phyloP scores from a whole-genome alignment of 2,329 filamentous ascomycete genomes.

The Falciphora oryzae region DNA sequence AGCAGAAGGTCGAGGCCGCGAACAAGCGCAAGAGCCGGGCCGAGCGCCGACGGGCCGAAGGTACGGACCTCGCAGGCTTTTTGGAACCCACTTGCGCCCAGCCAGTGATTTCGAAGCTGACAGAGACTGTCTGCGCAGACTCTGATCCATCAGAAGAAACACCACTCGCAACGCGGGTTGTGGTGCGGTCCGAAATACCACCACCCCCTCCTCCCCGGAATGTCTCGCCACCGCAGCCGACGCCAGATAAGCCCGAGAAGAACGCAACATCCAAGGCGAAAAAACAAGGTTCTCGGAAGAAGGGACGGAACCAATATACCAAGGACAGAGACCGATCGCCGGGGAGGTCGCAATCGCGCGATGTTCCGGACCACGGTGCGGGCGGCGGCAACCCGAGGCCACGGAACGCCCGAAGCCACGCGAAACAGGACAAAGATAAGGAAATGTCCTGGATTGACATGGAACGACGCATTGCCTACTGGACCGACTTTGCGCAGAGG shows the following conservation, averaged over 20 bases:
- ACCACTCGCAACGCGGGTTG: conserved; percentile 40
- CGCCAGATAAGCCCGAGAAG: conserved; percentile 39
- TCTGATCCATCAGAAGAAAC: conserved; percentile 67
- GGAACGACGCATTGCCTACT: conserved; percentile 8
- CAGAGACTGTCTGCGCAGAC: conserved; percentile 39
- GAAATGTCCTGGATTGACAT: conserved; percentile 9
- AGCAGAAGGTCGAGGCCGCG: conserved; percentile 65
- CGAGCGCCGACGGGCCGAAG: conserved; percentile 75
- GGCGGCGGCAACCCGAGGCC: conserved; percentile 42
- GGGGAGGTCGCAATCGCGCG: conserved; percentile 44
- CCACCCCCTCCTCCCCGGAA: conserved; percentile 16
- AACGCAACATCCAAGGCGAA: conserved; percentile 51
- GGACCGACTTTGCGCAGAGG: conserved; percentile 9
- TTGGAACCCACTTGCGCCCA: background rate
- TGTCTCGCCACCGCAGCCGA: conserved; percentile 26
- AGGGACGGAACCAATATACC: conserved; percentile 77
- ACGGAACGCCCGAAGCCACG: conserved; percentile 6
- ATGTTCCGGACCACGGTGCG: conserved; percentile 39
- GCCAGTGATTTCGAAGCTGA: background rate
- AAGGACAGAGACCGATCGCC: conserved; percentile 64
- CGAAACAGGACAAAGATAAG: conserved; percentile 7
- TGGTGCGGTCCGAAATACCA: conserved; percentile 20
- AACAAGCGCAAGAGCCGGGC: conserved; percentile 77
- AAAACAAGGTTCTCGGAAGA: conserved; percentile 55
- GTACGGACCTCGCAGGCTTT: conserved; percentile 39